Conservation (phyloP, 1,284 basidiomycete genomes). For the Ganoderma lucidum region DNA sequence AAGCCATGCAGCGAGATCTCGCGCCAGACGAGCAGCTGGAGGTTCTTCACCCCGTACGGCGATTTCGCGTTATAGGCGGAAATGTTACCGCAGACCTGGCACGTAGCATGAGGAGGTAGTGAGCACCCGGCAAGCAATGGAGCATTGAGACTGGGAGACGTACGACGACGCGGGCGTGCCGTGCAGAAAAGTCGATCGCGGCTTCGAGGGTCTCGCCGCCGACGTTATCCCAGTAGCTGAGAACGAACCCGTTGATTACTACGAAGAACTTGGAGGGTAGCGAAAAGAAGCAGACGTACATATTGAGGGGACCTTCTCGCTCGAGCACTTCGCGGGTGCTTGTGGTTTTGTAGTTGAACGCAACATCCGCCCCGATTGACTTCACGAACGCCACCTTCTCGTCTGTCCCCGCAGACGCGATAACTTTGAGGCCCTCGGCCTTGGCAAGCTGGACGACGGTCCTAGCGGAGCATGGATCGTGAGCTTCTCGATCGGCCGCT, state of each 20-base stretch:
- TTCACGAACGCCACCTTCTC: constrained; percentile 75
- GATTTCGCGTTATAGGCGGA: constrained; percentile 40
- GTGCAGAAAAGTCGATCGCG: constrained; percentile 57
- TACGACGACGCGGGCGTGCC: constrained; percentile 59
- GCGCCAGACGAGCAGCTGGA: constrained; percentile 53
- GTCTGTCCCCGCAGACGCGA: constrained; percentile 76
- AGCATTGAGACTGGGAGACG: constrained; percentile 39
- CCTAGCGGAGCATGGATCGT: constrained; percentile 29
- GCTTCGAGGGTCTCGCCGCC: constrained; percentile 72
- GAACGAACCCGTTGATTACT: background rate
- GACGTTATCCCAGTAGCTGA: constrained; percentile 60
- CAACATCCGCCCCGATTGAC: constrained; percentile 51
- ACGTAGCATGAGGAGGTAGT: background rate
- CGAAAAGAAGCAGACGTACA: constrained; percentile 42
- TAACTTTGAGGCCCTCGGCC: constrained; percentile 68
- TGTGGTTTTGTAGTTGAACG: constrained; percentile 66
- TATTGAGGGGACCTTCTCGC: constrained; percentile 48
- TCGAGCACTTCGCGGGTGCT: constrained; percentile 26
- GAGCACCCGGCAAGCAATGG: too few relatives aligned
- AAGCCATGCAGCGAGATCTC: constrained; percentile 68
- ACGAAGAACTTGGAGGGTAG: background rate
- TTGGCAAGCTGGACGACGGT: constrained; percentile 71
- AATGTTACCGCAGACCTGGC: constrained; percentile 42
- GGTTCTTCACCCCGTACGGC: constrained; percentile 42
- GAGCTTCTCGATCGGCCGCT: background rate